phyloP scores from a whole-genome alignment of 495 filamentous ascomycete genomes.

The Aspergillus nanangensis region DNA sequence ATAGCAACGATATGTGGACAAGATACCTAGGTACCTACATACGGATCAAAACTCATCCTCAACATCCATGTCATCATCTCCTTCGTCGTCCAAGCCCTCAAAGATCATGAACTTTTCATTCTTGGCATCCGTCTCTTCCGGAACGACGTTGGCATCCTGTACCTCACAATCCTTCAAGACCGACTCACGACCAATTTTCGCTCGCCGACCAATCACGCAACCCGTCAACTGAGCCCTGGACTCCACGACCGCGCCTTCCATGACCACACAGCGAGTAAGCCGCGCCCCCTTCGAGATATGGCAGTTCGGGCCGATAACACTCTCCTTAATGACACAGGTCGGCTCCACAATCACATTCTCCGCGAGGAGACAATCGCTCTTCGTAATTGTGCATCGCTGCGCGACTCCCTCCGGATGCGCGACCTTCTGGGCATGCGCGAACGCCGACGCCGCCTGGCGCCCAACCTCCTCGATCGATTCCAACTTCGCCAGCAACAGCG shows the following conservation, averaged over 20 bases:
- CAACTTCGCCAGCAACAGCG: conserved; percentile 79
- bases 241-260: conserved; percentile 84
- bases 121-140: conserved; percentile 77
- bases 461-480: conserved; percentile 64
- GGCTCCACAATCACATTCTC: conserved; percentile 83
- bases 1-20: no score
- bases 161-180: conserved; percentile 83
- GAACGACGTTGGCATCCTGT: conserved; percentile 78
- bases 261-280: conserved; percentile 75
- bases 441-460: conserved; percentile 55
- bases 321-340: conserved; percentile 81
- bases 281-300: conserved; percentile 77
- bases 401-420: conserved; percentile 75
- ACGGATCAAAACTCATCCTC: conserved; percentile 2
- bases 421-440: conserved; percentile 72
- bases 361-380: conserved; percentile 71
- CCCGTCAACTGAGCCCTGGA: conserved; percentile 72
- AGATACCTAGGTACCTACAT: no score
- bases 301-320: conserved; percentile 80
- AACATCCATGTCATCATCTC: conserved; percentile 33
- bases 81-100: conserved; percentile 66
- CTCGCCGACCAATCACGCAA: conserved; percentile 74
- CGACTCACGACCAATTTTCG: conserved; percentile 70
- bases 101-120: conserved; percentile 84
- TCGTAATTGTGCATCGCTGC: conserved; percentile 68